Evolutionary conservation across 371 early-diverging fungal species (phyloP).

Genomic region (Entomophthora muscae): DNA sequence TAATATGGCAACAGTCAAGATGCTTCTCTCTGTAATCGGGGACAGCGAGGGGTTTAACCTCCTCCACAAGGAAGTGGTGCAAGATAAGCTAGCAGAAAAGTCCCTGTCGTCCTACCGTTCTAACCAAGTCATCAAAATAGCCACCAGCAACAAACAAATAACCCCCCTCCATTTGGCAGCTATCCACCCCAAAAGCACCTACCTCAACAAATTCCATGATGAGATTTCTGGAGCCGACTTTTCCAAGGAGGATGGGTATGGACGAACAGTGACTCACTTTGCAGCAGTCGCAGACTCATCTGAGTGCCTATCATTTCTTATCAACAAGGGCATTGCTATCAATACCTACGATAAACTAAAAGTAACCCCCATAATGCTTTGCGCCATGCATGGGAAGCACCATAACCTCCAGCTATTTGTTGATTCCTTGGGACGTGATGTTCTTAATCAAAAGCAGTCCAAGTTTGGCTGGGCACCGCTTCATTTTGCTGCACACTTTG

Average conservation of each 20-base stretch:
- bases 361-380: slow-evolving; percentile 29
- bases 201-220: slow-evolving; percentile 21
- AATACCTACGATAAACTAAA: slow-evolving; percentile 19
- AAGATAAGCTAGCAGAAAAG: slow-evolving; percentile 13
- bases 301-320: slow-evolving; percentile 24
- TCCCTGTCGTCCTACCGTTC: slow-evolving; percentile 19
- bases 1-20: slow-evolving; percentile 17
- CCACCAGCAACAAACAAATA: slow-evolving; percentile 15
- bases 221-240: slow-evolving; percentile 20
- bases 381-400: slow-evolving; percentile 28
- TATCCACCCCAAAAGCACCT: slow-evolving; percentile 19
- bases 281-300: slow-evolving; percentile 30
- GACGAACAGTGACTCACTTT: slow-evolving; percentile 31
- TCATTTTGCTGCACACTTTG: slow-evolving; percentile 34
- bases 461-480: slow-evolving; percentile 24
- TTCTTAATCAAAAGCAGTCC: slow-evolving; percentile 22
- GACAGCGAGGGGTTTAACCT: slow-evolving; percentile 29
- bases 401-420: slow-evolving; percentile 20
- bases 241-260: slow-evolving; percentile 20
- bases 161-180: slow-evolving; percentile 32
- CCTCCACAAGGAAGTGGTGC: slow-evolving; percentile 24
- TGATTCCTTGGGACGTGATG: slow-evolving; percentile 15
- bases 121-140: slow-evolving; percentile 27
- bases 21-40: slow-evolving; percentile 16
- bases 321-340: slow-evolving; percentile 19